Evolutionary conservation across 1,139 yeast genomes (phyloP).

Genomic region (Scheffersomyces quercinus): DNA sequence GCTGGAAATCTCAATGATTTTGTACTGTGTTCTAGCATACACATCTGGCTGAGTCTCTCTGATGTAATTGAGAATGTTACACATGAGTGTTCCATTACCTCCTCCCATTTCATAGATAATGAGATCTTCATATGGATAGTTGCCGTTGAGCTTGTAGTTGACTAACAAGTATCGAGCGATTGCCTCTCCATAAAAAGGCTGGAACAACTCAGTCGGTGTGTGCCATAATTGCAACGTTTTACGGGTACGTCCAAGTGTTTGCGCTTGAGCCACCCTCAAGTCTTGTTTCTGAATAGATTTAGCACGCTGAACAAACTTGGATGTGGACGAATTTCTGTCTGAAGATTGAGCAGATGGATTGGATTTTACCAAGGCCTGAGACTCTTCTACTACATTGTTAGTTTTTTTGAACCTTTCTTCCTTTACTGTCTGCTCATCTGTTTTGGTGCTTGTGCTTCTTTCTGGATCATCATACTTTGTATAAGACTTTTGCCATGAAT

Average conservation of each 20-base stretch:
- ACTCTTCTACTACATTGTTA: no score
- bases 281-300: conserved; percentile 32
- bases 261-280: neutral
- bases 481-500: conserved; percentile 69
- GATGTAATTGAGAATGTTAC: conserved; percentile 70
- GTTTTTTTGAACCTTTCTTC: no score
- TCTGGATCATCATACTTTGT: conserved; percentile 47
- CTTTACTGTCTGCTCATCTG: neutral
- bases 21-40: conserved; percentile 65
- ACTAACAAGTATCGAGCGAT: conserved; percentile 71
- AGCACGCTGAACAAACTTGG: conserved; percentile 36
- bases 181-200: conserved; percentile 83
- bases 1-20: conserved; percentile 74
- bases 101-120: conserved; percentile 88
- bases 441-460: conserved; percentile 10
- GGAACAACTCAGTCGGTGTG: conserved; percentile 84
- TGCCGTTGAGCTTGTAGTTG: conserved; percentile 64
- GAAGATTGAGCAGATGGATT: no score
- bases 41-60: conserved; percentile 68
- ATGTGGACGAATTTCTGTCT: neutral
- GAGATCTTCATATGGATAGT: conserved; percentile 62
- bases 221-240: conserved; percentile 76
- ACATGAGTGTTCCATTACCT: conserved; percentile 87
- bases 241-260: conserved; percentile 13
- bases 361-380: no score